Conservation (phyloP, 352 stramenopile genomes). For the Globisporangium spinosum region DNA sequence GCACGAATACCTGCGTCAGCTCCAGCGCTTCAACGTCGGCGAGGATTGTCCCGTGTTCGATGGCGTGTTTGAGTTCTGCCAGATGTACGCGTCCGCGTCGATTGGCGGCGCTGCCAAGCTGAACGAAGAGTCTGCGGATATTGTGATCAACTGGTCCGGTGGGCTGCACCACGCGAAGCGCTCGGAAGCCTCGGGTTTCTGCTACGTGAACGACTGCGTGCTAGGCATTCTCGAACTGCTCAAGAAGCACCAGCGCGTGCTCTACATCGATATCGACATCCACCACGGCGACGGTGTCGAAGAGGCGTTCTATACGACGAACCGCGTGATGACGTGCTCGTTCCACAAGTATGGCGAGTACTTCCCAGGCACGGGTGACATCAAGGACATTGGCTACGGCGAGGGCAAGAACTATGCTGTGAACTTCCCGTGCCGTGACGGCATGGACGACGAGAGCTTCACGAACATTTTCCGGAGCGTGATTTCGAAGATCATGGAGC, state of each 20-base stretch:
- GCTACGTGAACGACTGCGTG: slow-evolving; percentile 99
- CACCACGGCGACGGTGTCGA: slow-evolving; percentile 99
- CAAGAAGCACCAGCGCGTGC: slow-evolving; percentile 95
- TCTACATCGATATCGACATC: slow-evolving; percentile 99
- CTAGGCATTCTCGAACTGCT: slow-evolving; percentile 98
- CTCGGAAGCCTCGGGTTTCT: slow-evolving; percentile 97
- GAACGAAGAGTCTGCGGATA: slow-evolving; percentile 94
- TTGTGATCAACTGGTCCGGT: slow-evolving; percentile 99
- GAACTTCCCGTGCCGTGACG: slow-evolving; percentile 97
- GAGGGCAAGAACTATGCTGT: slow-evolving; percentile 98
- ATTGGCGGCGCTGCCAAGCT: slow-evolving; percentile 96
- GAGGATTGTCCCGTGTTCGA: slow-evolving; percentile 99
- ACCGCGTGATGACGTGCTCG: slow-evolving; percentile 96
- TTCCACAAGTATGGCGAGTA: slow-evolving; percentile 99
- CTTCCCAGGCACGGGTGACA: slow-evolving; percentile 95
- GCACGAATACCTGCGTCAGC: slow-evolving; percentile 92
- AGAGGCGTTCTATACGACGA: slow-evolving; percentile 99
- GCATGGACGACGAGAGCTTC: slow-evolving; percentile 98
- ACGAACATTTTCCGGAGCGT: slow-evolving; percentile 87
- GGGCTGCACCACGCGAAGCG: slow-evolving; percentile 99
- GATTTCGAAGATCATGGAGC: slow-evolving; percentile 97
- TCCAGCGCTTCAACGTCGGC: slow-evolving; percentile 97
- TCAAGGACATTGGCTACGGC: slow-evolving; percentile 79
- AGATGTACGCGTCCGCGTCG: slow-evolving; percentile 95
- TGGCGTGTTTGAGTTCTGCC: slow-evolving; percentile 98